Evolutionary conservation across 495 filamentous ascomycete species (phyloP), one percentile per base, ranked within the genome.

Genomic region (Xylaria grammica): DNA sequence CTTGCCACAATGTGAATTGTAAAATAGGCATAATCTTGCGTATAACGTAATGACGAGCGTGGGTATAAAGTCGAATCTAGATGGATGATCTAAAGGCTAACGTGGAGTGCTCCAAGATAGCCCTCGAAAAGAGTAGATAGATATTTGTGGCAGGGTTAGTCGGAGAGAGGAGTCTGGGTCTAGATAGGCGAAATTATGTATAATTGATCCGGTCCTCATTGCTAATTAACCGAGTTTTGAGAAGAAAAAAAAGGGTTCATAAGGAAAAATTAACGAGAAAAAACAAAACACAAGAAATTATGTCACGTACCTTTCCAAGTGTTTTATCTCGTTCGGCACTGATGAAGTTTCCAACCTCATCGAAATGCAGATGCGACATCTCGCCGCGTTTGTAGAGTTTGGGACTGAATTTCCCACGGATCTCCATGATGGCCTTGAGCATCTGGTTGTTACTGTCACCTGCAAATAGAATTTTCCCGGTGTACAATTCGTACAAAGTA

Each of bases 401-500:
- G 42, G 88, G 87, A 62, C 89, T 92, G 71, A 97, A 90, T 75
- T 94, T 96, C 75, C 96, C 95, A 44, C 96, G 89, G 69, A 93
- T 94, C 72, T 98, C 96, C 89, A 97, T 95, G 69, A 99, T 95
- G 15, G 91, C 89, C 60, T 90, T 89, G 15, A 99, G 85, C 95
- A 98, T 98, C 75, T 96, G 92, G 73, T 99, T 98, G 81, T 99
- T 99, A 79, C 91, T 93, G 60, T 90, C 88, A 49, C 96, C 95
- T 2, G 90, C 92, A 78, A 99, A 99, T 45, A 99, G 83, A 63
- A 99, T 97, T 77, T 97, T 97, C 63, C 96, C 94, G 0, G 96
- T 97, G 81, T 94, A 97, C 30, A 99, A 82, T 77, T 99, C 95
- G 76, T 94, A 99, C 27, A 99, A 80, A 24, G 95, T 99, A 78